phyloP scores from a whole-genome alignment of 805 yeast species.

The Suhomyces prunicola region DNA sequence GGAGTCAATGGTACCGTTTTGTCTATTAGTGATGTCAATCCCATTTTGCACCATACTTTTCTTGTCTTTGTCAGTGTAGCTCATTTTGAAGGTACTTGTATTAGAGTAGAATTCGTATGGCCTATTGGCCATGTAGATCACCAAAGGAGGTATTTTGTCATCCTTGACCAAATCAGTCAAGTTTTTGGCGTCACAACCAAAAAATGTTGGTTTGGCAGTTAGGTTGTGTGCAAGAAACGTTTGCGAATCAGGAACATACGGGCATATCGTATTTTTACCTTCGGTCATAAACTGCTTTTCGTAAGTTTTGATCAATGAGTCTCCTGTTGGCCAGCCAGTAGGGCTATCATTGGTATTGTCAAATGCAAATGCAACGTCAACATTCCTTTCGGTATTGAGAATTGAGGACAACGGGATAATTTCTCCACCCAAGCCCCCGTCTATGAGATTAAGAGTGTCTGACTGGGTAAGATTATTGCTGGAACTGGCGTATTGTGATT shows the following conservation, averaged over 20 bases:
- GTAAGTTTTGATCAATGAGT: conserved; percentile 29
- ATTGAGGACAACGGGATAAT: conserved; percentile 32
- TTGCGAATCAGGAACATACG: conserved; percentile 70
- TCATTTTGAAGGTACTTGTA: conserved; percentile 67
- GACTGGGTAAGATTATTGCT: conserved; percentile 17
- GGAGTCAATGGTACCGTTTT: conserved; percentile 62
- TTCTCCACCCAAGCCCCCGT: conserved; percentile 41
- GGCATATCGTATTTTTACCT: conserved; percentile 65
- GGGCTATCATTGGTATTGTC: conserved; percentile 30
- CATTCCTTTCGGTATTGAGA: conserved; percentile 29
- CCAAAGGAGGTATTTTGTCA: conserved; percentile 58
- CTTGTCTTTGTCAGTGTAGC: conserved; percentile 57
- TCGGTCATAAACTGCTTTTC: conserved; percentile 35
- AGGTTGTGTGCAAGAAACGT: conserved; percentile 60
- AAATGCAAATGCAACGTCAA: conserved; percentile 38
- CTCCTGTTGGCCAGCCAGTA: conserved; percentile 35
- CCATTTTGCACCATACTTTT: conserved; percentile 67
- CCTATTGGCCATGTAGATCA: conserved; percentile 74
- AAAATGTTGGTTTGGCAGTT: conserved; percentile 70
- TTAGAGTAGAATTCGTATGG: conserved; percentile 65
- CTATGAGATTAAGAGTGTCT: conserved; percentile 33
- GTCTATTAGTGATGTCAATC: conserved; percentile 62
- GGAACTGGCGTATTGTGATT: conserved; percentile 27
- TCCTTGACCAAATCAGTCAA: conserved; percentile 48
- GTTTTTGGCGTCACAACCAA: conserved; percentile 74